Evolutionary conservation across 2,329 filamentous ascomycete genomes (phyloP), one percentile per base, ranked within the genome.

Genomic region (Aspergillus carbonarius): DNA sequence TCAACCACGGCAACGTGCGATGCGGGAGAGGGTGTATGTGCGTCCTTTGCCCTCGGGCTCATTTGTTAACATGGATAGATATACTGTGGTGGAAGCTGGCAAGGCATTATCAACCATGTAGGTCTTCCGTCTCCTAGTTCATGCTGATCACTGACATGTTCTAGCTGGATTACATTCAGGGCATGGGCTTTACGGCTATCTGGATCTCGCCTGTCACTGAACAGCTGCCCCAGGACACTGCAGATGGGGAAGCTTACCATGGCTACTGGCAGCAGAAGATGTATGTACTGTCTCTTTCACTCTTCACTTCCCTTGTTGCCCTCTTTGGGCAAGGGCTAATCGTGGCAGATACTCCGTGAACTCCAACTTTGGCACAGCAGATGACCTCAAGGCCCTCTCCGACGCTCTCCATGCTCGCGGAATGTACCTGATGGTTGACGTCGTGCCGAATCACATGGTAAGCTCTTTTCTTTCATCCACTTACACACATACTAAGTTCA

Each of bases 381-480:
- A 82, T 13, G 87, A 90, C 63, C 76, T 90, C 57, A 81, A 81
- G 62, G 79, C 77, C 4, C 78, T 90, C 6, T 78, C 85, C 1
- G 71, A 74, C 20, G 84, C 82, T 2, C 72, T 86, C 1, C 85
- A 88, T 65, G 69, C 72, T 17, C 77, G 83, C 4, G 79, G 73
- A 15, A 87, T 86, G 83, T 84, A 84, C 63, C 72, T 87, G 37
- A 87, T 87, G 84, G 76, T 87, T 2, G 84, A 87, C 60, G 74
- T 86, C 1, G 83, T 86, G 2, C 78, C 80, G 7, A 86, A 86
- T 67, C 82, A 87, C 66, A 81, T 81, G 67, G 82, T 70, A 42
- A 44, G 55, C 30, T 4, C 30, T 5, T 4, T 34, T 27, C 35
- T 13, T 39, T 2, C 13, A 25, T 10, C 9, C 20, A 15, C 5